Evolutionary conservation across 805 yeast species (phyloP).

Genomic region (Torulaspora franciscae): DNA sequence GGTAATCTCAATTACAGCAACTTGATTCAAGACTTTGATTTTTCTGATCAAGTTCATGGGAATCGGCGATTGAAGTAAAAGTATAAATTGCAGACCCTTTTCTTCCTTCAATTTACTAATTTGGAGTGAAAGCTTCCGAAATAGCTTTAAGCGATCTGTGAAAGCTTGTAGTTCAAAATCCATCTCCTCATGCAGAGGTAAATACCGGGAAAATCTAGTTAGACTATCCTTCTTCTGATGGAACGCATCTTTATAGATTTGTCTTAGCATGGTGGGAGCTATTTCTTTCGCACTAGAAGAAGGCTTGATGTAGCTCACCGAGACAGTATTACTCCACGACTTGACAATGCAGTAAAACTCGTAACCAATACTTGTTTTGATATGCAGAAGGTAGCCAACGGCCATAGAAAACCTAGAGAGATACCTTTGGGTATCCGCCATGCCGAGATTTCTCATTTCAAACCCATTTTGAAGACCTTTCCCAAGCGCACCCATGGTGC

Average conservation of each 20-base stretch:
- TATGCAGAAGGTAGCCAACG: constrained; percentile 61
- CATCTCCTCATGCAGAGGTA: constrained; percentile 51
- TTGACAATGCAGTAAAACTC: constrained; percentile 66
- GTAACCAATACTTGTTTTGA: constrained; percentile 61
- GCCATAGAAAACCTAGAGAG: constrained; percentile 52
- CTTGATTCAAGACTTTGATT: constrained; percentile 45
- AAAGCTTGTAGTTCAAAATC: constrained; percentile 52
- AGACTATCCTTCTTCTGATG: constrained; percentile 44
- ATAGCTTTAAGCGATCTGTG: constrained; percentile 51
- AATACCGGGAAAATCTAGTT: constrained; percentile 40
- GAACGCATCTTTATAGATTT: constrained; percentile 52
- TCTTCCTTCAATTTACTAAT: constrained; percentile 57
- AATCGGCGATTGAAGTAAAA: constrained; percentile 72
- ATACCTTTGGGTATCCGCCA: constrained; percentile 48
- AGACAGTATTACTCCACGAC: constrained; percentile 51
- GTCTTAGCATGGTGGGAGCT: constrained; percentile 35
- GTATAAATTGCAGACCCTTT: constrained; percentile 56
- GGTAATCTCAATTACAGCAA: constrained; percentile 61
- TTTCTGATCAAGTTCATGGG: constrained; percentile 43
- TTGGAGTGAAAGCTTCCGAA: constrained; percentile 51
- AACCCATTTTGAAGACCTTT: constrained; percentile 84
- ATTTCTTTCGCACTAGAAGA: constrained; percentile 54
- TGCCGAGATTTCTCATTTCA: constrained; percentile 50
- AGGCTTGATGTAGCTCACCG: constrained; percentile 62
- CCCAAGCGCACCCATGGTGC: constrained; percentile 77